Conservation (phyloP, 169 alveolate species). For the Cytauxzoon felis region DNA sequence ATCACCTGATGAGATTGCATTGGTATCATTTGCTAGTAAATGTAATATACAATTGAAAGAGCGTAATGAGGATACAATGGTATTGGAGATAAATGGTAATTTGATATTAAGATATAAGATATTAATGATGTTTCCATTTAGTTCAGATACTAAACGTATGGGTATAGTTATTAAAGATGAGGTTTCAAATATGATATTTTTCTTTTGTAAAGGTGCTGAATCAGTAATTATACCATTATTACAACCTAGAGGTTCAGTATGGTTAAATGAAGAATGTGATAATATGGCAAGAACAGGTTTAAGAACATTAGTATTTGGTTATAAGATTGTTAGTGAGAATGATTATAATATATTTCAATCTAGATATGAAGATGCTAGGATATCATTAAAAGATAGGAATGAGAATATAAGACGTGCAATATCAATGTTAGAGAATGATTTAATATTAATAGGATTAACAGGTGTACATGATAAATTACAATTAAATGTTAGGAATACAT, state of each 20-base stretch:
- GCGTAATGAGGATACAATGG: constrained; percentile 83
- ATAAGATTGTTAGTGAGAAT: constrained; percentile 82
- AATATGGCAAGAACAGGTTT: constrained; percentile 91
- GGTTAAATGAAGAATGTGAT: constrained; percentile 86
- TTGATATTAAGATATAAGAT: constrained; percentile 78
- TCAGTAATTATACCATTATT: constrained; percentile 85
- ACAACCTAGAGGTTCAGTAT: constrained; percentile 80
- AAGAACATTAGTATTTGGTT: constrained; percentile 92
- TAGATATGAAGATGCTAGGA: constrained; percentile 58
- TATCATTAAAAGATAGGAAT: constrained; percentile 65
- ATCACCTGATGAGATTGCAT: constrained; percentile 98
- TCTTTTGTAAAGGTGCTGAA: constrained; percentile 93
- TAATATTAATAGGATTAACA: constrained; percentile 88
- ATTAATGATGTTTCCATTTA: constrained; percentile 91
- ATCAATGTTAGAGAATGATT: constrained; percentile 77
- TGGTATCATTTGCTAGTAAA: constrained; percentile 90
- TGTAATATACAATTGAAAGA: constrained; percentile 85
- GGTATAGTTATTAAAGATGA: constrained; percentile 90
- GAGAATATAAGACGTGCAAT: constrained; percentile 58
- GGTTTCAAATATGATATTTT: constrained; percentile 53
- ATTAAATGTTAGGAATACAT: constrained; percentile 87
- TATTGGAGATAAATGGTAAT: constrained; percentile 59
- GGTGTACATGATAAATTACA: constrained; percentile 97
- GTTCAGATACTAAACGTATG: constrained; percentile 96
- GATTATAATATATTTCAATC: constrained; percentile 76